Evolutionary conservation across 2,329 filamentous ascomycete species (phyloP).

Genomic region (Epichloe sibirici): DNA sequence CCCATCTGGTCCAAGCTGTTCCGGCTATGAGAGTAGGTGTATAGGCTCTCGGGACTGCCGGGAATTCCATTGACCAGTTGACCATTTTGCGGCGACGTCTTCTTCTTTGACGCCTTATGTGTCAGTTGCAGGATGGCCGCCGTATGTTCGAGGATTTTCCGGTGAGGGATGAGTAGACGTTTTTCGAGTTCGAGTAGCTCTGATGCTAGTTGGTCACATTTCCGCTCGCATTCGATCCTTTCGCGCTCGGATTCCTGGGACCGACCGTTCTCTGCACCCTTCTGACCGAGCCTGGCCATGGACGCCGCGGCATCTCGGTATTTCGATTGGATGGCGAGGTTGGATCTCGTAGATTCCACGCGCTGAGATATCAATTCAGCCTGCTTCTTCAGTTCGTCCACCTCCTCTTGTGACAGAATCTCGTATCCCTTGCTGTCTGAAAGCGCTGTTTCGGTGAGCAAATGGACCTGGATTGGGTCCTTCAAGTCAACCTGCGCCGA

Average conservation of each 20-base stretch:
- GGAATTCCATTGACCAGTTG: slow-evolving; percentile 46
- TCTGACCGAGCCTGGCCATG: slow-evolving; percentile 55
- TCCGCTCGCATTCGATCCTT: slow-evolving; percentile 59
- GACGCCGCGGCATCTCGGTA: slow-evolving; percentile 87
- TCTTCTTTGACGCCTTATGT: slow-evolving; percentile 60
- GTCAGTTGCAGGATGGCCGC: slow-evolving; percentile 86
- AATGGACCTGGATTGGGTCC: slow-evolving; percentile 72
- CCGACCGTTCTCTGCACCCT: slow-evolving; percentile 33
- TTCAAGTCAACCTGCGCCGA: slow-evolving; percentile 48
- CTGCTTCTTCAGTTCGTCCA: slow-evolving; percentile 86
- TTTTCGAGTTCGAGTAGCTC: slow-evolving; percentile 74
- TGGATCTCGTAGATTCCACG: slow-evolving; percentile 72
- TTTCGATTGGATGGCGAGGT: slow-evolving; percentile 81
- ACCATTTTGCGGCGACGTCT: slow-evolving; percentile 27
- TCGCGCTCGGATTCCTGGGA: slow-evolving; percentile 58
- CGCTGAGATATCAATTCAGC: slow-evolving; percentile 57
- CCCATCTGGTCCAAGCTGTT: slow-evolving; percentile 43
- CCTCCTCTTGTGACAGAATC: slow-evolving; percentile 80
- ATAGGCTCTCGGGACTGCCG: slow-evolving; percentile 65
- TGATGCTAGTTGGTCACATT: slow-evolving; percentile 72
- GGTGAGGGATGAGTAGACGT: slow-evolving; percentile 60
- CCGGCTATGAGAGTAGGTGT: slow-evolving; percentile 51
- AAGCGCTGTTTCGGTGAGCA: slow-evolving; percentile 87
- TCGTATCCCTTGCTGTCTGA: slow-evolving; percentile 77
- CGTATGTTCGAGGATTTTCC: slow-evolving; percentile 73